Evolutionary conservation across 495 filamentous ascomycete genomes (phyloP).

Genomic region (Glonium stellatum): DNA sequence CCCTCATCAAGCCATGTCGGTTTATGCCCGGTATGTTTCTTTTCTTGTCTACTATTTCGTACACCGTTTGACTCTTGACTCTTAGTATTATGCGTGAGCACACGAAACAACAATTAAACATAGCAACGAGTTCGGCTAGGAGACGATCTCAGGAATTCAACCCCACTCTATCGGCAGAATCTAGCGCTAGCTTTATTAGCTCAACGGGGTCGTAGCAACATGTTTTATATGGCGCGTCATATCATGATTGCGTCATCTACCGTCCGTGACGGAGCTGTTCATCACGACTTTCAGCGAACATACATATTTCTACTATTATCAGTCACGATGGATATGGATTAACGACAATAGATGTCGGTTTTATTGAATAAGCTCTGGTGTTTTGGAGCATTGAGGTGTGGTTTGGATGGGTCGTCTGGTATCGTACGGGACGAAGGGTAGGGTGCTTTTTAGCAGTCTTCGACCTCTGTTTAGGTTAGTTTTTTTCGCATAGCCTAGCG

Average conservation of each 20-base stretch:
- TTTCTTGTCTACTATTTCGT: neutral
- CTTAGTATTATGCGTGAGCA: slow-evolving; percentile 28
- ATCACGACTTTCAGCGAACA: neutral
- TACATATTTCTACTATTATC: neutral
- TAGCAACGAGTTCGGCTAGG: slow-evolving; percentile 23
- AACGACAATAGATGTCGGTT: neutral
- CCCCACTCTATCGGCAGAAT: neutral
- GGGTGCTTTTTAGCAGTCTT: too few species aligned
- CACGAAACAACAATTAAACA: slow-evolving; percentile 22
- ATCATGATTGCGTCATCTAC: neutral
- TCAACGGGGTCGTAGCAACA: neutral
- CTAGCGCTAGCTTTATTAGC: neutral
- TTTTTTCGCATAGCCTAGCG: too few species aligned
- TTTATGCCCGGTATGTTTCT: slow-evolving; percentile 31
- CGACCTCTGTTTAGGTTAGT: too few species aligned
- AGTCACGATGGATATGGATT: neutral
- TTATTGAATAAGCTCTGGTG: neutral
- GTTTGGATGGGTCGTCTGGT: neutral
- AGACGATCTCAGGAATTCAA: slow-evolving; percentile 10
- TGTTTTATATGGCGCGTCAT: neutral
- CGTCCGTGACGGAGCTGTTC: neutral
- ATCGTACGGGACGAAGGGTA: too few species aligned
- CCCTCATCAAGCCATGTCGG: slow-evolving; percentile 31
- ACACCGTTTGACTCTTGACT: neutral
- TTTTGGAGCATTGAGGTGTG: neutral